Evolutionary conservation across 2,329 filamentous ascomycete genomes (phyloP).

Genomic region (Cryphonectria naterciae): DNA sequence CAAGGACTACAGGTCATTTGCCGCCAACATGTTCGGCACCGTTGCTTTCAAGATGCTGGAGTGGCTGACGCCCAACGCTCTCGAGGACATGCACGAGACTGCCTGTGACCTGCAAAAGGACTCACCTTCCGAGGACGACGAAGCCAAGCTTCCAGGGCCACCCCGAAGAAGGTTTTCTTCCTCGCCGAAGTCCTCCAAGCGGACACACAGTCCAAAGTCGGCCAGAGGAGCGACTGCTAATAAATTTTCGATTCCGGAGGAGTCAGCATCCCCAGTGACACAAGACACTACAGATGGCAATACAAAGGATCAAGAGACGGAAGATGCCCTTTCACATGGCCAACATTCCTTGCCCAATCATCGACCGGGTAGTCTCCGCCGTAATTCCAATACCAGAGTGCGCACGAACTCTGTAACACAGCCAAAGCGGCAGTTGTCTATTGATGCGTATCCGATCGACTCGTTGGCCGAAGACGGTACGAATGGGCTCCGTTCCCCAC

Average conservation of each 20-base stretch:
- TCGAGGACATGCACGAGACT: conserved; percentile 53
- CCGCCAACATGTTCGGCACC: conserved; percentile 67
- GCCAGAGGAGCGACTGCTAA: conserved; percentile 12
- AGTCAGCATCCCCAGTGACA: conserved; percentile 8
- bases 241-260: conserved; percentile 24
- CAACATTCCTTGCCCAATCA: conserved; percentile 16
- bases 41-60: conserved; percentile 72
- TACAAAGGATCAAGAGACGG: conserved; percentile 10
- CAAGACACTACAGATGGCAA: neutral
- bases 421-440: conserved; percentile 39
- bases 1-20: conserved; percentile 64
- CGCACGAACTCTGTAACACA: conserved; percentile 37
- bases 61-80: conserved; percentile 66
- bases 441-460: conserved; percentile 39
- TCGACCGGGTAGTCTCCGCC: conserved; percentile 33
- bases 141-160: conserved; percentile 27
- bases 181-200: conserved; percentile 18
- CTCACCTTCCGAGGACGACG: conserved; percentile 31
- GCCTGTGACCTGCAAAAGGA: conserved; percentile 39
- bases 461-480: conserved; percentile 36
- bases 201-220: neutral
- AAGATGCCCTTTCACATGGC: conserved; percentile 17
- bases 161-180: conserved; percentile 22
- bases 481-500: conserved; percentile 38
- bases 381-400: conserved; percentile 42